Percentiles rank a stretch among this genome's conserved stretches.
Conservation (phyloP, 345 rosid genomes). For the Ceriops zippeliana region DNA sequence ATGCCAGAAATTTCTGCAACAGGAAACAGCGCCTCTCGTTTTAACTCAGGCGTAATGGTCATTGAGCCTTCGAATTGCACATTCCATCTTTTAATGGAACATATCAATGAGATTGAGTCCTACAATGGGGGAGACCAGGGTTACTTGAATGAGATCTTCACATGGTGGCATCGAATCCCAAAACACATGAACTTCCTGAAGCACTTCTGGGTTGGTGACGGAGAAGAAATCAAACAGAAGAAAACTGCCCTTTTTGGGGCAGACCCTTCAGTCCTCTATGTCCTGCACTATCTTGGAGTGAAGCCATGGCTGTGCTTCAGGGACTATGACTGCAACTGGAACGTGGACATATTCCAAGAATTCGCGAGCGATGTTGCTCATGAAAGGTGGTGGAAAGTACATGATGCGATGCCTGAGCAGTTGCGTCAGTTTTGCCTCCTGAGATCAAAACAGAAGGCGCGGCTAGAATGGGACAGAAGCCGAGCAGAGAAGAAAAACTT, state of each 20-base stretch:
- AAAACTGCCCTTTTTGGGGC: conserved; percentile 28
- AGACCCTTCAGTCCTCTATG: conserved; percentile 29
- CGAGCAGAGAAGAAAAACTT: conserved; percentile 29
- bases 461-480: conserved; percentile 26
- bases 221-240: conserved; percentile 27
- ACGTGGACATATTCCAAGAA: conserved; percentile 24
- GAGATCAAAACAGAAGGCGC: conserved; percentile 34
- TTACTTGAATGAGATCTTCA: conserved; percentile 29
- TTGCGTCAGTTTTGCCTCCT: conserved; percentile 27
- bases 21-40: conserved; percentile 34
- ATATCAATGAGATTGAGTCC: conserved; percentile 29
- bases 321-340: conserved; percentile 39
- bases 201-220: conserved; percentile 35
- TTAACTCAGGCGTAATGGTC: conserved; percentile 35
- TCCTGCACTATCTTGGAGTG: conserved; percentile 30
- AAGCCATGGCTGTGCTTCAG: conserved; percentile 37
- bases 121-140: conserved; percentile 39
- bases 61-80: conserved; percentile 38
- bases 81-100: conserved; percentile 29
- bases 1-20: conserved; percentile 87
- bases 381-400: conserved; percentile 30
- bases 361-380: conserved; percentile 34
- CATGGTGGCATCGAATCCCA: conserved; percentile 36
- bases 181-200: conserved; percentile 32
- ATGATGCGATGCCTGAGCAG: conserved; percentile 28